phyloP scores from a whole-genome alignment of 2,329 filamentous ascomycete genomes.

The Byssoonygena ceratinophila region DNA sequence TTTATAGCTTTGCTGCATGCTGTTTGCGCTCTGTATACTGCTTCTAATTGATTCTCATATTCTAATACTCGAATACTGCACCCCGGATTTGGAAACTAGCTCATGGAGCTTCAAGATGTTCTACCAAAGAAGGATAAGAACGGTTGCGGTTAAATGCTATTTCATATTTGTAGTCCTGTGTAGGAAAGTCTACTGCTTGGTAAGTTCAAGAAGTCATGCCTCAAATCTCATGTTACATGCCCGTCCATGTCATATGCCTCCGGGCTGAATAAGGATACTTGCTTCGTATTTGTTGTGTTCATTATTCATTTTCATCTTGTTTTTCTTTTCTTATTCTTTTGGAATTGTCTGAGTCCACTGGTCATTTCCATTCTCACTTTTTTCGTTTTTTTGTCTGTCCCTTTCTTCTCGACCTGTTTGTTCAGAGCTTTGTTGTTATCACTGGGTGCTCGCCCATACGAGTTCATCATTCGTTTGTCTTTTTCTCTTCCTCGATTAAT shows the following conservation, averaged over 20 bases:
- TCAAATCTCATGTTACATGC: background rate
- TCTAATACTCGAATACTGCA: too few relatives aligned
- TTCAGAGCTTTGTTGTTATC: background rate
- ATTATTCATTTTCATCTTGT: background rate
- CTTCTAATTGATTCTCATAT: background rate
- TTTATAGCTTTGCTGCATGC: background rate
- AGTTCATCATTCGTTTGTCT: background rate
- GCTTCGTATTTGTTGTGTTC: background rate
- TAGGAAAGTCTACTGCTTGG: background rate
- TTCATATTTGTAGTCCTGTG: background rate
- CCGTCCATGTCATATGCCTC: background rate
- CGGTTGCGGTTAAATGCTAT: too few relatives aligned
- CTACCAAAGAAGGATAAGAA: too few relatives aligned
- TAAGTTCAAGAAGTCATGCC: background rate
- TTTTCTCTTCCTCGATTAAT: slow-evolving; percentile 20
- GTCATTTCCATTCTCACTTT: background rate
- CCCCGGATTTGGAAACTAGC: too few relatives aligned
- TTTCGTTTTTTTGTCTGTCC: background rate
- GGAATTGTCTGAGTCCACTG: too few relatives aligned
- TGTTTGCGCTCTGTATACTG: background rate
- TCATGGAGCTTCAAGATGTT: too few relatives aligned
- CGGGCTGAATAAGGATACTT: background rate
- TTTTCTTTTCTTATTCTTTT: too few relatives aligned
- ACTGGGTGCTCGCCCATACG: background rate
- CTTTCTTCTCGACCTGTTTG: background rate